phyloP scores from a whole-genome alignment of 2,329 filamentous ascomycete species.

The Beauveria sp. region DNA sequence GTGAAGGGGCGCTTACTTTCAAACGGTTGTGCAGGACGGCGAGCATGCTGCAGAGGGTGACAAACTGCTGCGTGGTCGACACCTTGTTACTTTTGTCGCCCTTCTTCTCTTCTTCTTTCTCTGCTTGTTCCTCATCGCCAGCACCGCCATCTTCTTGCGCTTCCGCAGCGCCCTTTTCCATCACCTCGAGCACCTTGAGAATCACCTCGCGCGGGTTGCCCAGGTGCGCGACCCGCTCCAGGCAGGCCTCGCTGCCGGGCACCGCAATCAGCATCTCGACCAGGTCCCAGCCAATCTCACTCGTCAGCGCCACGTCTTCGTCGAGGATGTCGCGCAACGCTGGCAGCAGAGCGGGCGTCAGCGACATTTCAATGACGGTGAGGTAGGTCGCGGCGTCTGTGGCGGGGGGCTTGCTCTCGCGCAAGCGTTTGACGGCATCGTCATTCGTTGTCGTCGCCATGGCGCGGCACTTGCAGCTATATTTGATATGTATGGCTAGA shows the following conservation, averaged over 20 bases:
- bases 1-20: slow-evolving; percentile 68
- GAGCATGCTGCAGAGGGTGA: slow-evolving; percentile 63
- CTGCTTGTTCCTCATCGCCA: background rate
- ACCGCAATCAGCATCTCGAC: slow-evolving; percentile 66
- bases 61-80: slow-evolving; percentile 46
- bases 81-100: slow-evolving; percentile 27
- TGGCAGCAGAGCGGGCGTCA: slow-evolving; percentile 59
- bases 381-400: slow-evolving; percentile 69
- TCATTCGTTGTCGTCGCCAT: slow-evolving; percentile 29
- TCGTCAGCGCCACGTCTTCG: slow-evolving; percentile 61
- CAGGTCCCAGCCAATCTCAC: slow-evolving; percentile 77
- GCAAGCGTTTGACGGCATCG: slow-evolving; percentile 37
- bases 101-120: background rate
- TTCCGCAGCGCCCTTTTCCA: slow-evolving; percentile 48
- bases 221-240: slow-evolving; percentile 66
- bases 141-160: background rate
- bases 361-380: slow-evolving; percentile 67
- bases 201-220: slow-evolving; percentile 79
- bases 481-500: background rate
- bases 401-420: slow-evolving; percentile 42
- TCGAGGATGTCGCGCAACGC: slow-evolving; percentile 61
- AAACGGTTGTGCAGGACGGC: slow-evolving; percentile 66
- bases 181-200: slow-evolving; percentile 67
- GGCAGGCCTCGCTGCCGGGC: slow-evolving; percentile 59
- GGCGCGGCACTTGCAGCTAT: background rate